phyloP scores from a whole-genome alignment of 2,329 filamentous ascomycete species.

The Pseudogymnoascus sp. region DNA sequence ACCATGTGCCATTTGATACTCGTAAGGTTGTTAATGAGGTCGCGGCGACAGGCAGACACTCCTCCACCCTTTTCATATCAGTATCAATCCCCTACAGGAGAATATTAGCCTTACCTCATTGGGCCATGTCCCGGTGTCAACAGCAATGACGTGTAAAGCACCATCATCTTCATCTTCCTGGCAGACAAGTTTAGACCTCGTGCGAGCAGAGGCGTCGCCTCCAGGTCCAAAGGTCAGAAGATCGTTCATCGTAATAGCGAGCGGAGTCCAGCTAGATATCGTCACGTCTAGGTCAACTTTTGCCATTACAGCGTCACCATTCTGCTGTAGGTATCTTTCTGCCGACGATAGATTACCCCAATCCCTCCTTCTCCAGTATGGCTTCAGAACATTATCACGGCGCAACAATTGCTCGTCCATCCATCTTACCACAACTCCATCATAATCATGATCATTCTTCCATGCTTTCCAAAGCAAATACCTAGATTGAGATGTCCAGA shows the following conservation, averaged over 20 bases:
- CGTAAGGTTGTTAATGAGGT: constrained; percentile 42
- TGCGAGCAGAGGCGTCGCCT: constrained; percentile 29
- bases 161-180: constrained; percentile 29
- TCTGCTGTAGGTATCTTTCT: constrained; percentile 33
- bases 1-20: constrained; percentile 45
- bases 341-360: constrained; percentile 32
- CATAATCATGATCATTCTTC: constrained; percentile 34
- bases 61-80: constrained; percentile 30
- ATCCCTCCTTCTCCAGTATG: constrained; percentile 33
- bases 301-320: constrained; percentile 26
- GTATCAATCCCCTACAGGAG: not conserved
- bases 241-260: constrained; percentile 31
- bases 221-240: constrained; percentile 31
- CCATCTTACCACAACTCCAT: constrained; percentile 36
- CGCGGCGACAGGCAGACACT: constrained; percentile 43
- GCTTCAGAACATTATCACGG: constrained; percentile 33
- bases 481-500: constrained; percentile 37
- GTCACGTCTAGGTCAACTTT: constrained; percentile 26
- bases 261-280: constrained; percentile 24
- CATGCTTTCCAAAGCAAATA: constrained; percentile 39
- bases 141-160: constrained; percentile 36
- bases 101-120: constrained; percentile 18
- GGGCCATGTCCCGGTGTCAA: constrained; percentile 27
- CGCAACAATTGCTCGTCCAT: constrained; percentile 39
- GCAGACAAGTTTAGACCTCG: constrained; percentile 31